Evolutionary conservation across 768 basidiomycete species (phyloP).

Genomic region (Suillus subaureus): DNA sequence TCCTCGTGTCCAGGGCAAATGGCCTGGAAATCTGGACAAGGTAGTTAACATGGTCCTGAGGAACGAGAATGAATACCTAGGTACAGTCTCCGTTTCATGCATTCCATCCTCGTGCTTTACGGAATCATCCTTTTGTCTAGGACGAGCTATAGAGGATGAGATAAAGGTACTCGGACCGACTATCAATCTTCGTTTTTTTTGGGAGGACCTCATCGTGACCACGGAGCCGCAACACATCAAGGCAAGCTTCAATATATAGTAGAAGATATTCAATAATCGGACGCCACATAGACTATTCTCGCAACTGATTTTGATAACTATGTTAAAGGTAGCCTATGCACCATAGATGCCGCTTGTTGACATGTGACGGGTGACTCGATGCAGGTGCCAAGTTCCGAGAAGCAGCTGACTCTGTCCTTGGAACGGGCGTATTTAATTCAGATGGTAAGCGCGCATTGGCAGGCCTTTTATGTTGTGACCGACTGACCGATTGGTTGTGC

Average conservation of each 20-base stretch:
- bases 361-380: background rate
- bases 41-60: conserved; percentile 23
- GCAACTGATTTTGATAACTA: conserved; percentile 43
- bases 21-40: conserved; percentile 38
- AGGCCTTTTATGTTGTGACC: background rate
- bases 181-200: too few relatives aligned
- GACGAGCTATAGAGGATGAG: too few relatives aligned
- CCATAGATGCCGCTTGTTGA: background rate
- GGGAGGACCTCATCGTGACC: too few relatives aligned
- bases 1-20: conserved; percentile 34
- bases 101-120: background rate
- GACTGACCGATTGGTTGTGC: conserved; percentile 7
- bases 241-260: too few relatives aligned
- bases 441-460: conserved; percentile 38
- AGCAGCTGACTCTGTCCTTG: conserved; percentile 39
- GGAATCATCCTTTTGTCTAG: too few relatives aligned
- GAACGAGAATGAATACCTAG: conserved; percentile 36
- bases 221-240: too few relatives aligned
- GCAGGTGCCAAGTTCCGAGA: conserved; percentile 36
- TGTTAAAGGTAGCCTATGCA: conserved; percentile 44
- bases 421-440: conserved; percentile 59
- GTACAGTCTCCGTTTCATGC: conserved; percentile 20
- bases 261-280: too few relatives aligned
- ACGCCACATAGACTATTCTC: too few relatives aligned
- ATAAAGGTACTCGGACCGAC: too few relatives aligned